Evolutionary conservation across 1,284 basidiomycete species (phyloP).

Genomic region (Rhodotorula sp.): DNA sequence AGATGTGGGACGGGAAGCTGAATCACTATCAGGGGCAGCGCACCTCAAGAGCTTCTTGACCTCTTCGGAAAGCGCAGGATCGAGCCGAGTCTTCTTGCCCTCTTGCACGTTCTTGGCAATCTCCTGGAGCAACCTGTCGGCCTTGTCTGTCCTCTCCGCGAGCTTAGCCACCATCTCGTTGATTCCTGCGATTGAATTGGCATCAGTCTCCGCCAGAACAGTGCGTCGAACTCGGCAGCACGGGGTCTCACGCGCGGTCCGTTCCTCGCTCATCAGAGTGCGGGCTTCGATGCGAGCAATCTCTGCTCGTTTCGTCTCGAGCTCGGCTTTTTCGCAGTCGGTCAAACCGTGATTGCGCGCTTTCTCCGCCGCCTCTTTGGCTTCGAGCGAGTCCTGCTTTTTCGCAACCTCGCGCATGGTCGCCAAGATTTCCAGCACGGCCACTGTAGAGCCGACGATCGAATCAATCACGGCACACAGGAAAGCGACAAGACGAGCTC

Average conservation of each 20-base stretch:
- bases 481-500: neutral
- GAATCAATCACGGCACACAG: neutral
- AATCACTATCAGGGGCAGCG: neutral
- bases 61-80: conserved; percentile 30
- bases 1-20: no score
- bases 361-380: conserved; percentile 10
- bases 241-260: conserved; percentile 10
- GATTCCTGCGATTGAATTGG: neutral
- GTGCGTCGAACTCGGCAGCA: neutral
- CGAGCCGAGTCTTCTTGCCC: conserved; percentile 22
- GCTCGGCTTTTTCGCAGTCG: conserved; percentile 21
- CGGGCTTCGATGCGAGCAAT: conserved; percentile 25
- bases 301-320: conserved; percentile 30
- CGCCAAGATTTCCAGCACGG: conserved; percentile 32
- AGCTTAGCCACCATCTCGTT: conserved; percentile 25
- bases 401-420: conserved; percentile 19
- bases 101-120: conserved; percentile 21
- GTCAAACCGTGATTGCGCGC: conserved; percentile 12
- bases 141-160: conserved; percentile 15
- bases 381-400: conserved; percentile 20
- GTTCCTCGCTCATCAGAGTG: conserved; percentile 8
- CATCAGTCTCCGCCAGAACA: neutral
- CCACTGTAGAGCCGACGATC: neutral
- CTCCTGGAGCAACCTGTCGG: conserved; percentile 16
- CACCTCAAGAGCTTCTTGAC: conserved; percentile 29